Evolutionary conservation across 345 rosid species (phyloP).

Genomic region (Trapa bicornis): DNA sequence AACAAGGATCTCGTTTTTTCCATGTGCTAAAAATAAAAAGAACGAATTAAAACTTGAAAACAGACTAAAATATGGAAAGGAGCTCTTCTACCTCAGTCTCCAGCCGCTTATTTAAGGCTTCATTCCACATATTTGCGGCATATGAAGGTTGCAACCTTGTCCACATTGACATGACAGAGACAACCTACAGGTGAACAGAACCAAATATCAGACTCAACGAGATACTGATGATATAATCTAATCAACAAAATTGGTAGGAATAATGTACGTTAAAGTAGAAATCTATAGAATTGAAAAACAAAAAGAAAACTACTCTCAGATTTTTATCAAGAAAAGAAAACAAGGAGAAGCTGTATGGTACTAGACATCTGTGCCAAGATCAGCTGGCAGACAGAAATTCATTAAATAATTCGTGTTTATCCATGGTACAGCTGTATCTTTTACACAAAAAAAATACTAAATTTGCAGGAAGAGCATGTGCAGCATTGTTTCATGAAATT

Average conservation of each 20-base stretch:
- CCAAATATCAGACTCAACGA: background rate
- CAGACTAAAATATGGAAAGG: background rate
- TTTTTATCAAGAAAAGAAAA: background rate
- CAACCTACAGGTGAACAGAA: slow-evolving; percentile 31
- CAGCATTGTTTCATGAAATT: background rate
- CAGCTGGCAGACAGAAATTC: background rate
- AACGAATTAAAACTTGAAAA: background rate
- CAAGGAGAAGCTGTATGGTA: background rate
- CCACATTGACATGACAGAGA: slow-evolving; percentile 99
- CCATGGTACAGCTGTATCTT: background rate
- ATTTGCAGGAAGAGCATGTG: background rate
- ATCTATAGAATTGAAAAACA: background rate
- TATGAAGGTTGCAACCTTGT: slow-evolving; percentile 89
- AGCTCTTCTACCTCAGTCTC: slow-evolving; percentile 63
- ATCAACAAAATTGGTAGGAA: background rate
- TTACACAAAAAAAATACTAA: background rate
- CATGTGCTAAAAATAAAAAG: background rate
- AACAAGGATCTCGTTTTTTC: background rate
- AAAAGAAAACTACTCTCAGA: too few species aligned
- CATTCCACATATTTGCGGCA: slow-evolving; percentile 99
- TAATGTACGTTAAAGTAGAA: background rate
- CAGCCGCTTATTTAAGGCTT: slow-evolving; percentile 86
- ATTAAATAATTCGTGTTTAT: background rate
- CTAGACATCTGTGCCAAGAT: background rate
- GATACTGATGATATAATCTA: background rate